Percentiles rank a stretch among this genome's conserved stretches.
Evolutionary conservation across 306 rosid genomes (phyloP).

Genomic region (Castanea sativa): DNA sequence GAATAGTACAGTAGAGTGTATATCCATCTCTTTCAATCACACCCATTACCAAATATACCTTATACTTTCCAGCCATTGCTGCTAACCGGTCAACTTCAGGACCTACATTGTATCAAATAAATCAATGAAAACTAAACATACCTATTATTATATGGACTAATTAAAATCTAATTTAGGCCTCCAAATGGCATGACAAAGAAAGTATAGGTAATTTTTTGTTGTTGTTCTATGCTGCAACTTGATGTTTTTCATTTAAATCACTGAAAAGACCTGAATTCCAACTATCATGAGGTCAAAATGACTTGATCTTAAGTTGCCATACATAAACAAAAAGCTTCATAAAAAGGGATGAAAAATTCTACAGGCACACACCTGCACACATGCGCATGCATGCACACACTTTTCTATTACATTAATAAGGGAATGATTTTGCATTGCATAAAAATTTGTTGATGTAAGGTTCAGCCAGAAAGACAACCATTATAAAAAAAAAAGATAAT

Average conservation of each 20-base stretch:
- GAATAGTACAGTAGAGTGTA: conserved; percentile 80
- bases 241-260: background rate
- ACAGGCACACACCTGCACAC: too few relatives aligned
- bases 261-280: background rate
- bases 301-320: background rate
- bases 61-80: conserved; percentile 90
- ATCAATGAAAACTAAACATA: background rate
- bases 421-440: background rate
- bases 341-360: background rate
- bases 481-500: background rate
- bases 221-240: background rate
- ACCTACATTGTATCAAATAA: conserved; percentile 40
- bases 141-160: background rate
- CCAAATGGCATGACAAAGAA: background rate
- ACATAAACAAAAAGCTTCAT: background rate
- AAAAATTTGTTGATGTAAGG: background rate
- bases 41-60: conserved; percentile 81
- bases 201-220: background rate
- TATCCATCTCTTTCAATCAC: conserved; percentile 94
- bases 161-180: background rate
- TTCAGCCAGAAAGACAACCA: background rate
- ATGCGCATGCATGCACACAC: too few relatives aligned
- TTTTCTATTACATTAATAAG: too few relatives aligned
- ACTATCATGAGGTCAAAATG: too few relatives aligned
- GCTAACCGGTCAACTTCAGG: conserved; percentile 93